These are phyloP conservation scores for Heliamphora pulchella DNA, from an alignment of 179 eudicot species.

Conservation along the genomic window DNA sequence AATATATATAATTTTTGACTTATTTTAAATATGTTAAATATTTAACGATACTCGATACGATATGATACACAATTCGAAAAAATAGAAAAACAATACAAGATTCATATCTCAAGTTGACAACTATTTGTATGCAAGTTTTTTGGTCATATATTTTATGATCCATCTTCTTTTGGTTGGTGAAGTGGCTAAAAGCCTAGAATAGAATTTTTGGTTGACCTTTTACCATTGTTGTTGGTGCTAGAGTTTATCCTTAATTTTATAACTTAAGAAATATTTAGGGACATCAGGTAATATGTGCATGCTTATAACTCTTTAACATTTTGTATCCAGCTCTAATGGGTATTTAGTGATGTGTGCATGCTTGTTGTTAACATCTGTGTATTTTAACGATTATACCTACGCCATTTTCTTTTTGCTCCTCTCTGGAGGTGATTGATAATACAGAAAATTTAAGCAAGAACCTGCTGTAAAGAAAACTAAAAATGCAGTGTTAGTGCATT, in stretches of 20 bases:
- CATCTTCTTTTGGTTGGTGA: neutral
- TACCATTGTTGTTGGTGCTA: neutral
- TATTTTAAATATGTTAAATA: too few relatives aligned
- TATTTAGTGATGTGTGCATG: neutral
- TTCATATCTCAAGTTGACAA: too few relatives aligned
- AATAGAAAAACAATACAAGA: too few relatives aligned
- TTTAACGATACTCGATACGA: too few relatives aligned
- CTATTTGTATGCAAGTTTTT: neutral
- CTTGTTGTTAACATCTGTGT: neutral
- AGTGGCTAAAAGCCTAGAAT: slow-evolving; percentile 2
- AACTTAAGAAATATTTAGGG: neutral
- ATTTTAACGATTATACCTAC: neutral
- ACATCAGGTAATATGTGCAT: neutral
- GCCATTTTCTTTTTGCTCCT: too few relatives aligned
- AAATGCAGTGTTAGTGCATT: too few relatives aligned
- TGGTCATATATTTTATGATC: neutral
- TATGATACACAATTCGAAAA: too few relatives aligned
- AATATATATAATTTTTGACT: too few relatives aligned
- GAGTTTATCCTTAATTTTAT: neutral
- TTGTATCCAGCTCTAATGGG: slow-evolving; percentile 3
- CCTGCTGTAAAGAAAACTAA: too few relatives aligned
- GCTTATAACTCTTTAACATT: neutral
- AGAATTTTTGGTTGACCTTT: neutral
- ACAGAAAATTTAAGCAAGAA: too few relatives aligned
- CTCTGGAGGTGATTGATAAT: too few relatives aligned